Conservation (phyloP, 805 yeast genomes). For the Candida ortonii region DNA sequence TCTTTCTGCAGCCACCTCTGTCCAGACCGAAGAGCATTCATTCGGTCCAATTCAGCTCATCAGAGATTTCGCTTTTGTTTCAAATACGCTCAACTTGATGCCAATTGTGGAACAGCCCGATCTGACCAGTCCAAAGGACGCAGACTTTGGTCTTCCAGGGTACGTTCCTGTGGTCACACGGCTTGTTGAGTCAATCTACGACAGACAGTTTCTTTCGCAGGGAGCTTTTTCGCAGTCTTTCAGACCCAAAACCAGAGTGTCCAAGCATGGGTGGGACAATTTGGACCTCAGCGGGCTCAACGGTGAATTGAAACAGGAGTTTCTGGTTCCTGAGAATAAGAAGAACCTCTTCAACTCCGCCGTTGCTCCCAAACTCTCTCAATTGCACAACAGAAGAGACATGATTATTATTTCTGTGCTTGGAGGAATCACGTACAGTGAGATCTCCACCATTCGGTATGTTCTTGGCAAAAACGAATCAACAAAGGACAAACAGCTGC, state of each 20-base stretch:
- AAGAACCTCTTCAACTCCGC: constrained; percentile 25
- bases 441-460: constrained; percentile 66
- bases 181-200: constrained; percentile 65
- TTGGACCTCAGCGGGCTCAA: constrained; percentile 41
- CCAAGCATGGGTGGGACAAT: constrained; percentile 41
- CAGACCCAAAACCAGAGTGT: constrained; percentile 21
- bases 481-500: constrained; percentile 34
- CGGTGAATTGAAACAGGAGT: constrained; percentile 34
- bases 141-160: constrained; percentile 72
- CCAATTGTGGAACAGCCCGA: constrained; percentile 38
- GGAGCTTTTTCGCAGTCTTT: constrained; percentile 28
- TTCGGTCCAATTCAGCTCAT: constrained; percentile 28
- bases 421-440: constrained; percentile 88
- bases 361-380: constrained; percentile 23
- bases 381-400: constrained; percentile 23
- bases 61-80: constrained; percentile 32
- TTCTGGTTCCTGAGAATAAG: constrained; percentile 32
- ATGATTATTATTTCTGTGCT: constrained; percentile 51
- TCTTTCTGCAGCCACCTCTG: constrained; percentile 14
- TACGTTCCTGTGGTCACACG: constrained; percentile 75
- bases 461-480: constrained; percentile 46
- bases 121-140: constrained; percentile 41
- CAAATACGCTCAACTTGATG: constrained; percentile 46
- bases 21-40: constrained; percentile 8
- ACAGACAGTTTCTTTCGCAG: constrained; percentile 44